Base-by-base conservation (phyloP, 495 filamentous ascomycete genomes). In the Ascobolus immersus region DNA sequence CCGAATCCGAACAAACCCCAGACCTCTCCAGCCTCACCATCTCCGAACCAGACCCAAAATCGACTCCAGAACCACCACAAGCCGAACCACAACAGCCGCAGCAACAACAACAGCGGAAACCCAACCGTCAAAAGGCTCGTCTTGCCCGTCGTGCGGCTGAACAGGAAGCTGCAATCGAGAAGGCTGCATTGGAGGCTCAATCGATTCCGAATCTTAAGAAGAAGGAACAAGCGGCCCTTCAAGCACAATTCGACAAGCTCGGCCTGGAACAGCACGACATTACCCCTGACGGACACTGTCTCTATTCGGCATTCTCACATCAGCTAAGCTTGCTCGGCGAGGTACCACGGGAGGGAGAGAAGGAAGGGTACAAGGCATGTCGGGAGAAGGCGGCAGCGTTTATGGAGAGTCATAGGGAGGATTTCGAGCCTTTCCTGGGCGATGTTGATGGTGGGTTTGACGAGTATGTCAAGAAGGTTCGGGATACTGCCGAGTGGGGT, bases 401-500 rank as follows among this genome's bases (percentile, higher is more conserved):
- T 45, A 69, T 71, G 47, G 39, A 40, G 21, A 36, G 17, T 9
- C 61, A 71, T 42, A 33, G 52, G 17, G 61, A 60, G 28, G 64
- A 62, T 32, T 71, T 66, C 45, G 60, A 55, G 43, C 53, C 63
- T 44, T 96, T 73, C 49, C 66, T 96, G 45, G 86, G 92, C 47
- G 28, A 31, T 9, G 11, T n/a, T 14, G 25, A 27, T 7, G 2
- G 4, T 4, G 25, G 25, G 14, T 51, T 93, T 18, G 65, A 65
- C 11, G 57, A 55, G 4, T 90, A 94, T 46, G 64, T 77, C 17
- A 50, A 55, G 29, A 78, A 73, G 53, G 76, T 96, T 18, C 57
- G 69, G 37, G 69, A 86, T 33, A 93, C 86, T 19, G 84, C 80
- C 0, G 89, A 93, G 55, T 96, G 86, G 86, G 86, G 86, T 21